Evolutionary conservation across 1,139 yeast genomes (phyloP), one percentile per base, ranked within the genome.

Genomic region (Pneumocystis canis): DNA sequence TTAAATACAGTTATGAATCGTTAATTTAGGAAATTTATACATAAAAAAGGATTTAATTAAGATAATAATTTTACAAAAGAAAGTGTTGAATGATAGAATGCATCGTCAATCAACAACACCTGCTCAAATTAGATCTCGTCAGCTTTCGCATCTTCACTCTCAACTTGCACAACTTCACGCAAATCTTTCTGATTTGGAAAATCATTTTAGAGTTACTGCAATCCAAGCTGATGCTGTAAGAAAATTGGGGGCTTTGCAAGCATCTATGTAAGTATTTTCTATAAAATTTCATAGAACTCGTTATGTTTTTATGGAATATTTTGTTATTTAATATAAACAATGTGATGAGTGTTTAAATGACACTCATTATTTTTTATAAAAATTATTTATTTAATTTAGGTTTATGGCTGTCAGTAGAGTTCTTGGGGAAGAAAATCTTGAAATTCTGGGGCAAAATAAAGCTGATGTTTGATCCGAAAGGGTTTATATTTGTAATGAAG

Each of bases 371-470:
- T 41, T 11, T 11, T 3, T 25, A 31, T 30, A 7, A 7, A 11
- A 25, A 20, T 5, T 20, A 14, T 47, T 33, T 14, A 18, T 9
- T 58, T 63, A 61, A 16, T 33, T 18, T 58, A 74, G 77, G 67
- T 81, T 83, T 68, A 82, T 82, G 85, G 84, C 85, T 3, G 79
- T 83, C 68, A 84, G 82, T 68, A 77, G 78, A 58, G 84, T 82
- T n/a, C 82, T 82, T 70, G 86, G 63, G 14, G 65, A 64, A 37
- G 65, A 64, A 61, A 60, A 60, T 41, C 54, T 60, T 20, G 31
- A 35, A 28, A 57, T 28, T 30, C 28, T 11, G 6, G 54, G 11
- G 7, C 14, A 25, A 25, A 25, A 20, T 20, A 25, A 47, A 25
- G 25, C 25, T 47, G 20, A 20, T 6, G 7, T 25, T 20, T 47